Evolutionary conservation across 2,329 filamentous ascomycete genomes (phyloP).

Genomic region (Paracoccidioides lutzii): DNA sequence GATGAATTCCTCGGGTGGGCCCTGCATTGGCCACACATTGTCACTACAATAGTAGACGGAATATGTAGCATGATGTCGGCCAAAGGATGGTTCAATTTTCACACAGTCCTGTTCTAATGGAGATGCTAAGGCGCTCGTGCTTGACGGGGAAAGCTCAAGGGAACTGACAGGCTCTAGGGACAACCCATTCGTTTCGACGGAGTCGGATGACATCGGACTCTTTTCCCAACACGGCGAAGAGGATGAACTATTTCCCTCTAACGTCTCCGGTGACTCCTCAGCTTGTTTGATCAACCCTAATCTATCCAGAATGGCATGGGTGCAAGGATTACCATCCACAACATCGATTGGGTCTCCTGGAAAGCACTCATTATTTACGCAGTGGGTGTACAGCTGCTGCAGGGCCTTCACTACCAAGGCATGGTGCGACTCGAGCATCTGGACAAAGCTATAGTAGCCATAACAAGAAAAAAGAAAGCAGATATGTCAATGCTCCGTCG

Average conservation of each 20-base stretch:
- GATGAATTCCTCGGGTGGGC: neutral
- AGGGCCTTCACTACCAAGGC: constrained; percentile 31
- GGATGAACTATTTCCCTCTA: constrained; percentile 22
- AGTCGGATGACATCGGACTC: constrained; percentile 25
- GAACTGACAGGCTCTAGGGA: constrained; percentile 26
- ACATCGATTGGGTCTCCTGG: constrained; percentile 31
- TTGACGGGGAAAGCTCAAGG: constrained; percentile 19
- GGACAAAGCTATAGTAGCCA: constrained; percentile 25
- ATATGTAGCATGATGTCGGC: neutral
- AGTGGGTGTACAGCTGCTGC: constrained; percentile 30
- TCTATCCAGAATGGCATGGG: constrained; percentile 31
- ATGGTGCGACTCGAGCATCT: constrained; percentile 34
- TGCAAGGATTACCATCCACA: constrained; percentile 29
- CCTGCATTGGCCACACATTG: neutral
- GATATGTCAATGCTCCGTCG: constrained; percentile 4
- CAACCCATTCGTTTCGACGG: constrained; percentile 26
- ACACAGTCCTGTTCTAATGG: constrained; percentile 5
- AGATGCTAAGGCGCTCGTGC: constrained; percentile 9
- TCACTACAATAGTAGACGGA: neutral
- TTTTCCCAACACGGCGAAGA: constrained; percentile 25
- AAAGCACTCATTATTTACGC: constrained; percentile 31
- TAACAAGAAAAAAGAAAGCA: neutral
- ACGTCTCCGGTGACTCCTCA: constrained; percentile 26
- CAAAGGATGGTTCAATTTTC: constrained; percentile 1
- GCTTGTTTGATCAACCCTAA: constrained; percentile 33